Percentiles rank a stretch among this genome's conserved stretches.
Evolutionary conservation across 1,139 yeast species (phyloP).

Genomic region (Blastobotrys indianensis): DNA sequence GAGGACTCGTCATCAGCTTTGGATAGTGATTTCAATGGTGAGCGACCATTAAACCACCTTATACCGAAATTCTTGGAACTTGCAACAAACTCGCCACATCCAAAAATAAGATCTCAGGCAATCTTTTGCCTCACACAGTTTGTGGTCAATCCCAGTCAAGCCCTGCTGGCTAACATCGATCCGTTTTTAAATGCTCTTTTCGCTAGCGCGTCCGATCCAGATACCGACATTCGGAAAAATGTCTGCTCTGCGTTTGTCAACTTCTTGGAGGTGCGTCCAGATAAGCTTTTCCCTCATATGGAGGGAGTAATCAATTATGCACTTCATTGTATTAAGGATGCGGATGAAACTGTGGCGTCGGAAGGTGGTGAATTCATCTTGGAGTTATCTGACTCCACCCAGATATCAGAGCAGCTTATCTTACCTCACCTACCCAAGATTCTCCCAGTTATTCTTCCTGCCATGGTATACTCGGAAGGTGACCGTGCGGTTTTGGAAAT

Average conservation of each 20-base stretch:
- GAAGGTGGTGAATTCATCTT: slow-evolving; percentile 92
- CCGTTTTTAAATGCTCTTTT: slow-evolving; percentile 60
- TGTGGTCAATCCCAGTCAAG: slow-evolving; percentile 60
- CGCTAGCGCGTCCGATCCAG: slow-evolving; percentile 48
- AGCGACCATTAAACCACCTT: slow-evolving; percentile 61
- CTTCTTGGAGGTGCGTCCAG: slow-evolving; percentile 73
- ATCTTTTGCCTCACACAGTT: slow-evolving; percentile 75
- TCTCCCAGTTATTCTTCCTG: slow-evolving; percentile 67
- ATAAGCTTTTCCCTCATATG: slow-evolving; percentile 70
- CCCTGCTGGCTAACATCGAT: slow-evolving; percentile 61
- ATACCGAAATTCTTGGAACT: slow-evolving; percentile 59
- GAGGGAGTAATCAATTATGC: slow-evolving; percentile 82
- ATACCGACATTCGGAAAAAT: slow-evolving; percentile 59
- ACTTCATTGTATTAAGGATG: slow-evolving; percentile 67
- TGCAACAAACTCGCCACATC: slow-evolving; percentile 29
- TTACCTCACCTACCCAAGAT: slow-evolving; percentile 53
- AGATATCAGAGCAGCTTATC: slow-evolving; percentile 33
- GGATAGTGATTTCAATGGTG: slow-evolving; percentile 59
- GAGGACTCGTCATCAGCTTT: slow-evolving; percentile 66
- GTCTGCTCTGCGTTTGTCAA: slow-evolving; percentile 75
- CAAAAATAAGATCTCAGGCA: slow-evolving; percentile 56
- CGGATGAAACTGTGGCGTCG: slow-evolving; percentile 68
- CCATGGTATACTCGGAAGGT: slow-evolving; percentile 86
- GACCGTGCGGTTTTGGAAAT: slow-evolving; percentile 64
- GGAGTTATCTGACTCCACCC: slow-evolving; percentile 58